Base-by-base conservation (phyloP, 2,329 filamentous ascomycete genomes). In the Pseudogymnoascus sp. region DNA sequence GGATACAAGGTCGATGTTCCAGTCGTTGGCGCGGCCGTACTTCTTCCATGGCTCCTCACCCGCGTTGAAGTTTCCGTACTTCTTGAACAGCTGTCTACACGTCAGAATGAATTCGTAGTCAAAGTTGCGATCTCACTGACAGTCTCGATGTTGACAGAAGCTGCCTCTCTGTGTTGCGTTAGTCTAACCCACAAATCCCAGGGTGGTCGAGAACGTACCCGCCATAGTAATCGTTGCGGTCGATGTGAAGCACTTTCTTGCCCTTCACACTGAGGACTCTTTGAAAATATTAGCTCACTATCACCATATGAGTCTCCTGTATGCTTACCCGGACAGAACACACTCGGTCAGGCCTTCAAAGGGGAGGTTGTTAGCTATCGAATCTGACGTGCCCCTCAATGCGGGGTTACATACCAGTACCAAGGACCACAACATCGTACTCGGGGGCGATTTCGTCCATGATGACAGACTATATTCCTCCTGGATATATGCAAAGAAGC, bases 401-500 rank as follows among this genome's bases (percentile, higher is more conserved):
- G 72, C 74, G 73, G 76, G 75, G 77, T 76, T 72, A 59, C 85
- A 74, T 82, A 96, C 92, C 92, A 77, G 94, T 99, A 83, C 94
- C 94, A 76, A 99, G 86, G 76, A 99, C 94, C 75, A 99, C 87
- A 78, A 97, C 91, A 84, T 99, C 94, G 84, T 99, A 99, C 79
- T 97, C 92, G 75, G 91, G 90, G 70, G 92, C 91, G 75, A 99
- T 96, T 79, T 97, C 94, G 75, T 97, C 94, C 94, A 97, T 97
- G 79, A 66, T 83, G 26, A 8, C 49, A 55, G 19, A 8, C 29
- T 55, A 55, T 33, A 55, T 55, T 55, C 8, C 29, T 55, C 49
- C 49, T 55, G 29, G 49, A 29, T 55, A 33, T 55, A 14, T 55
- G 49, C 49, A 8, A 33, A 55, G 29, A 33, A 55, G 49, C 19